Base-by-base conservation (phyloP, 352 stramenopile species). In the Chrysophaeum taylorii region DNA sequence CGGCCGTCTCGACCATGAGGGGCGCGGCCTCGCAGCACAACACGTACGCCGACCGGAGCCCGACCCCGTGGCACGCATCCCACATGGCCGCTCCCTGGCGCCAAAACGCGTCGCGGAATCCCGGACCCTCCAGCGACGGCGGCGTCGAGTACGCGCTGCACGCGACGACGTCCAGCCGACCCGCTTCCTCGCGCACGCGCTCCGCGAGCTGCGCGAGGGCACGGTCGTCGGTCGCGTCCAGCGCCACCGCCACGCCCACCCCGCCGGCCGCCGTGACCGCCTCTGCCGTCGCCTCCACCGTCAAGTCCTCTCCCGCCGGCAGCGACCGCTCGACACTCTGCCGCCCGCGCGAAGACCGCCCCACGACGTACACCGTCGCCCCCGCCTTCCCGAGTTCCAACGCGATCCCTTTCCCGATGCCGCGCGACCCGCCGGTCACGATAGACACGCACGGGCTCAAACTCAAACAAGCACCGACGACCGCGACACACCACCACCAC, bases 351-450 rank as follows among this genome's bases (percentile, higher is more conserved):
- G 62, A 53, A 25, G 50, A 73, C 4, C 69, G 73, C 62, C 62
- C 75, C 5, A 53, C 67, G 39, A 76, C 63, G 53, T 89, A 86
- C 0, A 87, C 81, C 0, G 66, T 85, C 61, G 73, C 76, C 21
- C 81, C 81, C 0, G 72, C 73, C 18, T 36, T 39, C 36, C 79
- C 81, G n/a, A 87, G 69, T 75, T 85, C 79, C 23, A 87, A 33
- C 15, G 83, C 81, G 70, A 86, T 87, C 21, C 81, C 83, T 43
- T 79, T 78, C 0, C 83, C 83, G 43, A 89, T 87, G 0, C 83
- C 83, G 75, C 82, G 70, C 64, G 52, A 77, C 5, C 80, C 80
- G 35, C 82, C 82, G 12, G 81, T 88, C 0, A 88, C 82, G n/a
- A 88, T 73, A n/a, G 76, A 76, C 7, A 88, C 78, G 48, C 75